Evolutionary conservation across 768 basidiomycete species (phyloP).

Genomic region (Mycena alexandri): DNA sequence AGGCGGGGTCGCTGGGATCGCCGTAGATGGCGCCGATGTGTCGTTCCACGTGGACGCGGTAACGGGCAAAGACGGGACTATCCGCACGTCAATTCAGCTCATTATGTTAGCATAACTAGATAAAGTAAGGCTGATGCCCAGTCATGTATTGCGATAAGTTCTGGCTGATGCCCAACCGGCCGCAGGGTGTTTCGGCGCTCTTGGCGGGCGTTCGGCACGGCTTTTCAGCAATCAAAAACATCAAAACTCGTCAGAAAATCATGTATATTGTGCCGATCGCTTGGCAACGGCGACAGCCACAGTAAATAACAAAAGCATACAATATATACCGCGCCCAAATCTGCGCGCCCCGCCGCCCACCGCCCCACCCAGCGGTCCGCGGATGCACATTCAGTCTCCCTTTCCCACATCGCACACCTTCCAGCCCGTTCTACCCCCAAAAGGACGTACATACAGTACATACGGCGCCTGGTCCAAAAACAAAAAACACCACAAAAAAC

Average conservation of each 20-base stretch:
- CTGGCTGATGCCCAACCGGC: neutral
- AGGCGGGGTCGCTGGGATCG: too few relatives aligned
- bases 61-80: too few relatives aligned
- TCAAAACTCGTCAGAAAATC: neutral
- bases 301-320: neutral
- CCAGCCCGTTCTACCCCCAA: too few relatives aligned
- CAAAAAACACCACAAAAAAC: too few relatives aligned
- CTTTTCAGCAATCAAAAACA: neutral
- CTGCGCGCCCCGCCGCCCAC: neutral
- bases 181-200: neutral
- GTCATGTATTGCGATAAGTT: neutral
- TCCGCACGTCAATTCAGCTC: neutral
- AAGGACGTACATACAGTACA: too few relatives aligned
- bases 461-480: too few relatives aligned
- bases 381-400: too few relatives aligned
- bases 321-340: neutral
- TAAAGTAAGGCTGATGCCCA: neutral
- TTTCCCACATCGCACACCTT: too few relatives aligned
- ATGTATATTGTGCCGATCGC: neutral
- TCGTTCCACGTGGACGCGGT: too few relatives aligned
- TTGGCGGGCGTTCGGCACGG: neutral
- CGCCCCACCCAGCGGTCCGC: too few relatives aligned
- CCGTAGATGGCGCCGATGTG: too few relatives aligned
- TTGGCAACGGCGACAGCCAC: neutral
- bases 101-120: neutral